Percentiles rank a stretch among this genome's conserved stretches.
Evolutionary conservation across 2,329 filamentous ascomycete species (phyloP).

Genomic region (Fusarium sp.): DNA sequence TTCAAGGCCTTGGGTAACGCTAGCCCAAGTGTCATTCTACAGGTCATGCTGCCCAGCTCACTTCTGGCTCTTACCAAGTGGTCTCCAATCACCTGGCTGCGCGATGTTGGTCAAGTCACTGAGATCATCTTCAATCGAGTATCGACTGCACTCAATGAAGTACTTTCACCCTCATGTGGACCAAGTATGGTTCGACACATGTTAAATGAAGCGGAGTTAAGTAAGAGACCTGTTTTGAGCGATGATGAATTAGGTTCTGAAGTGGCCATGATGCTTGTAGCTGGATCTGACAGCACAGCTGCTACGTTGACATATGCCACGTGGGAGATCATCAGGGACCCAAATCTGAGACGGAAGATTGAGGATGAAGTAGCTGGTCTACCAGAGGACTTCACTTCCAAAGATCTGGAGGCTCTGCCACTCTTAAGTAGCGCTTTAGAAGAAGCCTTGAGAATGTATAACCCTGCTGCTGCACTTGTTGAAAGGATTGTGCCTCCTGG

Average conservation of each 20-base stretch:
- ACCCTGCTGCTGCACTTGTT: background rate
- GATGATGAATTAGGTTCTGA: slow-evolving; percentile 15
- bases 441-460: slow-evolving; percentile 2
- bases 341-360: background rate
- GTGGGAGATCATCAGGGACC: slow-evolving; percentile 2
- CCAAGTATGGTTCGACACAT: background rate
- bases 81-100: slow-evolving; percentile 1
- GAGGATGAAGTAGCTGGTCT: slow-evolving; percentile 1
- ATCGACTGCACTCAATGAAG: background rate
- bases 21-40: background rate
- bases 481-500: background rate
- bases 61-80: background rate
- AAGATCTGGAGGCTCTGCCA: background rate
- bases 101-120: background rate
- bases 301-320: slow-evolving; percentile 7
- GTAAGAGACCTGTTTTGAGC: background rate
- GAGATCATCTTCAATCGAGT: slow-evolving; percentile 3
- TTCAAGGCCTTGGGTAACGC: slow-evolving; percentile 1
- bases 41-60: background rate
- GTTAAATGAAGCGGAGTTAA: background rate
- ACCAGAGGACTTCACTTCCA: background rate
- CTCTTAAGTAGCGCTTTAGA: slow-evolving; percentile 3
- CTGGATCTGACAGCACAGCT: slow-evolving; percentile 16
- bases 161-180: background rate
- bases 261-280: slow-evolving; percentile 7